Evolutionary conservation across 306 rosid species (phyloP), one percentile per base, ranked within the genome.

Genomic region (Clitoria ternatea): DNA sequence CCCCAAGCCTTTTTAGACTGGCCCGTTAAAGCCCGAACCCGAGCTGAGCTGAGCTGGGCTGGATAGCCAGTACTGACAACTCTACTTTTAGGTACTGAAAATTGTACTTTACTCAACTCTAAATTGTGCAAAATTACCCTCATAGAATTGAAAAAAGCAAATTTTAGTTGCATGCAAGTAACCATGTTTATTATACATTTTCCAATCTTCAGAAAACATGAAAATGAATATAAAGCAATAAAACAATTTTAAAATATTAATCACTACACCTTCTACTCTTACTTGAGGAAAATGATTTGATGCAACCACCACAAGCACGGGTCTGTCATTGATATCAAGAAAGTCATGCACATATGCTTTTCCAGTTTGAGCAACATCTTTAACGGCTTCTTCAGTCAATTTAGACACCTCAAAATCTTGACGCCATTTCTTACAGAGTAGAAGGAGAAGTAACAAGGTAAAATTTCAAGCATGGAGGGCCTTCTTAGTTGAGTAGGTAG

Each of bases 341-440:
- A 75, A 86, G 55, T 89, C 91, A 14, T 94, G 96, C 33, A 91
- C 88, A 42, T 48, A 91, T 7, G 85, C 90, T 69, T 94, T 94
- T 69, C 99, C 97, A 66, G 90, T 91, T 83, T 81, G 80, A 62
- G 95, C 91, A 26, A 83, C 78, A 30, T 54, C 64, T 80, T 76
- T 79, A 72, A 94, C 87, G 6, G 81, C 61, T 67, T 87, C 91
- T 79, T 89, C 91, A 19, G 96, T 74, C 85, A 91, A 62, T 60
- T 86, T 82, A 50, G 88, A 80, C 71, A 91, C 96, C 66, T 90
- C 81, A 70, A 91, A 91, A 69, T 89, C 96, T 80, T 61, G 89
- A 83, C 92, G 97, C 99, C 99, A 94, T 85, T 85, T 91, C 99
- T 94, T 66, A 69, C 56, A 56, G 66, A 57, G 79, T 65, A 80